A percentile compares a stretch with the other conserved stretches of the same genome.
These are phyloP conservation scores for Tripterygium wilfordii DNA, from an alignment of 177 flowering plant genomes.

Conservation along the genomic window DNA sequence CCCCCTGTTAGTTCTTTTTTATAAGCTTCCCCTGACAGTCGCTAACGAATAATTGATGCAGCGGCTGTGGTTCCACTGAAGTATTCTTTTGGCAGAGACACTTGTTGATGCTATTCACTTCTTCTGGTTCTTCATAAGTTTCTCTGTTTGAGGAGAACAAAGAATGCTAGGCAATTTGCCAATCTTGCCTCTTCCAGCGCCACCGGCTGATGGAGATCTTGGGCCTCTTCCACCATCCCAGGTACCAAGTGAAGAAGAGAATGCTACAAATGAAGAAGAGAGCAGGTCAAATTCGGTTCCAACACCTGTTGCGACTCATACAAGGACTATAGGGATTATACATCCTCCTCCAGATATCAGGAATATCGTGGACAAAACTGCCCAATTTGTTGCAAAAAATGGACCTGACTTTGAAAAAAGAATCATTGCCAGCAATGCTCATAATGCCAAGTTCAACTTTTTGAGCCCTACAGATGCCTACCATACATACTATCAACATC, in stretches of 20 bases:
- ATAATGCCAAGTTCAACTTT: conserved; percentile 77
- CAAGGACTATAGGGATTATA: conserved; percentile 89
- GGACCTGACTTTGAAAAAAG: conserved; percentile 94
- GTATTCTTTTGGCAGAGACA: too few species aligned
- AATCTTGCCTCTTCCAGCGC: conserved; percentile 84
- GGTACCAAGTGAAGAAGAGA: conserved; percentile 25
- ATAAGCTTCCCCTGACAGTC: too few species aligned
- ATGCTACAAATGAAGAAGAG: conserved; percentile 22
- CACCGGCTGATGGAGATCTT: conserved; percentile 75
- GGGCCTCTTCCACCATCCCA: conserved; percentile 68
- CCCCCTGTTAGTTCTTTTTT: too few species aligned
- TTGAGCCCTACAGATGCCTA: conserved; percentile 76
- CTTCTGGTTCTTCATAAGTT: not conserved
- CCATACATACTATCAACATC: conserved; percentile 90
- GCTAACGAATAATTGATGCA: too few species aligned
- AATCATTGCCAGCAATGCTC: conserved; percentile 69
- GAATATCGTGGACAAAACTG: conserved; percentile 79
- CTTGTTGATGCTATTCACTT: too few species aligned
- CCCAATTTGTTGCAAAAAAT: conserved; percentile 84
- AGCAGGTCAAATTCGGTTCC: conserved; percentile 28
- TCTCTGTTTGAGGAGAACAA: conserved; percentile 2
- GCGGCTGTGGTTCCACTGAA: too few species aligned
- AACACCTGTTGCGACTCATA: conserved; percentile 70
- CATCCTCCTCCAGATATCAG: conserved; percentile 94
- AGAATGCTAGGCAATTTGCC: conserved; percentile 52